Percentiles rank a stretch among this genome's conserved stretches.
phyloP scores from a whole-genome alignment of 1,284 basidiomycete species.

The Flammula alnicola region DNA sequence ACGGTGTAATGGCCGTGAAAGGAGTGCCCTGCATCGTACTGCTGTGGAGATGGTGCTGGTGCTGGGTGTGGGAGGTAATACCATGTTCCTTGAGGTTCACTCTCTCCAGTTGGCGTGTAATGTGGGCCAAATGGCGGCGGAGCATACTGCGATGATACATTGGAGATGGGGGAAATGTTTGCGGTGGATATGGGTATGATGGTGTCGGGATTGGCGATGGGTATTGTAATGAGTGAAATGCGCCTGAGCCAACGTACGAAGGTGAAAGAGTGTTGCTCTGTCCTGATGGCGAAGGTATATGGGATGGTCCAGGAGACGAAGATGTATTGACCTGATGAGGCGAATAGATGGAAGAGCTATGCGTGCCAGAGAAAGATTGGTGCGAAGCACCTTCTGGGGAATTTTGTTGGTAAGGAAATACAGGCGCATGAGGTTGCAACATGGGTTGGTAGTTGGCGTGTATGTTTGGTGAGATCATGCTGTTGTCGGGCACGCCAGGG shows the following conservation, averaged over 20 bases:
- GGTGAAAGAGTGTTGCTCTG: constrained; percentile 29
- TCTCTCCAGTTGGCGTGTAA: constrained; percentile 36
- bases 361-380: constrained; percentile 25
- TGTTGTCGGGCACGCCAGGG: constrained; percentile 31
- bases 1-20: constrained; percentile 46
- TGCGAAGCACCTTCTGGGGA: constrained; percentile 37
- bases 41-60: constrained; percentile 32
- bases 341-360: constrained; percentile 27
- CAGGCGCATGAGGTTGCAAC: constrained; percentile 33
- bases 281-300: constrained; percentile 27
- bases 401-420: constrained; percentile 39
- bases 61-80: constrained; percentile 52
- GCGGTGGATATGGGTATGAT: constrained; percentile 45
- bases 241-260: constrained; percentile 37
- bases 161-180: constrained; percentile 45
- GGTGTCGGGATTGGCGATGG: constrained; percentile 37
- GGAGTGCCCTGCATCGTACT: constrained; percentile 40
- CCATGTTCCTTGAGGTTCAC: constrained; percentile 52
- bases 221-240: constrained; percentile 48
- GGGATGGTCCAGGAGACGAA: constrained; percentile 36
- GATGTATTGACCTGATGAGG: constrained; percentile 34
- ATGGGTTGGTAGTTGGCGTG: constrained; percentile 41
- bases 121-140: constrained; percentile 43
- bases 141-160: constrained; percentile 44
- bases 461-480: constrained; percentile 37